Evolutionary conservation across 768 basidiomycete species (phyloP).

Genomic region (Russula sp.): DNA sequence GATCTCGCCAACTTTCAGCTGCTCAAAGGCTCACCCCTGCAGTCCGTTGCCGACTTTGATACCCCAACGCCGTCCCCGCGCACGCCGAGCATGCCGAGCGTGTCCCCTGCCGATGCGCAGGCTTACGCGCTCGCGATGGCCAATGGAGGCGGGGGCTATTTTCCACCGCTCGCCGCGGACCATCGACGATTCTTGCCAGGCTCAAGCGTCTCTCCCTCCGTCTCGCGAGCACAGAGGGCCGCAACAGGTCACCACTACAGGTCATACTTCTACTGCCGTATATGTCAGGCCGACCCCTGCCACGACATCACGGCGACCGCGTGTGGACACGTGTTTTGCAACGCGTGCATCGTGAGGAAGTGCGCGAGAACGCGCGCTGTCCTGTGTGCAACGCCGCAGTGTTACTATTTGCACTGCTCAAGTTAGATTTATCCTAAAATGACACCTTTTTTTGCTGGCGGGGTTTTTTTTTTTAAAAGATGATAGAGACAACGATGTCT

Average conservation of each 20-base stretch:
- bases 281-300: conserved; percentile 27
- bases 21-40: conserved; percentile 27
- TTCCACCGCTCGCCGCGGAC: conserved; percentile 4
- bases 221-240: conserved; percentile 18
- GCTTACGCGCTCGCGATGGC: conserved; percentile 1
- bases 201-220: conserved; percentile 17
- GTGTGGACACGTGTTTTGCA: conserved; percentile 30
- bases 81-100: conserved; percentile 22
- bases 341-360: conserved; percentile 29
- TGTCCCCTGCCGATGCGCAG: conserved; percentile 19
- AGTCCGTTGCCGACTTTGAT: conserved; percentile 25
- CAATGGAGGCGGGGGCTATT: background rate
- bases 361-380: conserved; percentile 28
- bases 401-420: conserved; percentile 30
- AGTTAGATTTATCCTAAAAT: conserved; percentile 18
- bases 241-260: background rate
- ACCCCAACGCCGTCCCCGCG: conserved; percentile 29
- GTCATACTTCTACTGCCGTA: conserved; percentile 26
- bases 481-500: background rate
- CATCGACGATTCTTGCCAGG: conserved; percentile 13
- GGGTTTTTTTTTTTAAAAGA: background rate
- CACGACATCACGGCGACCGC: conserved; percentile 26
- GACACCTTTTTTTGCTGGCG: background rate
- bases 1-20: conserved; percentile 30
- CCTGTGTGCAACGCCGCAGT: conserved; percentile 28